Evolutionary conservation across 192 early-diverging fungal species (phyloP).

Genomic region (Podila epicladia): DNA sequence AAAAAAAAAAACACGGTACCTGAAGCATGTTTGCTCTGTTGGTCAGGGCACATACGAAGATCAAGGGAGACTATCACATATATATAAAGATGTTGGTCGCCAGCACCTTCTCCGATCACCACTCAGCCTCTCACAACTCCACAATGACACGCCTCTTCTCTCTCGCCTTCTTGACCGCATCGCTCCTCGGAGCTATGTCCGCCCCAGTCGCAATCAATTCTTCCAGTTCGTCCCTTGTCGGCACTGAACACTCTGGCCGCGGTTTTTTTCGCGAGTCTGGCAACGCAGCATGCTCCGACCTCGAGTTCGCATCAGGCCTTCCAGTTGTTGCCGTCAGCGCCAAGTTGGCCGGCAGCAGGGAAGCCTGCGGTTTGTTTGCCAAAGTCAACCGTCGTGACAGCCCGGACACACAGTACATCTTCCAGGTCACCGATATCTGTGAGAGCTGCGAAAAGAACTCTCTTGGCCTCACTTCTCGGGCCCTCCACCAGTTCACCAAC

Average conservation of each 20-base stretch:
- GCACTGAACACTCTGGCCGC: background rate
- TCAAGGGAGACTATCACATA: too few relatives aligned
- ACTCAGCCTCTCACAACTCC: too few relatives aligned
- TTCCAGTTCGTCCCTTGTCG: background rate
- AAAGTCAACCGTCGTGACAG: slow-evolving; percentile 12
- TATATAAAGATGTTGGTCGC: too few relatives aligned
- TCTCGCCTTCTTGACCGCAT: slow-evolving; percentile 1
- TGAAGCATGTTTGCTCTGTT: too few relatives aligned
- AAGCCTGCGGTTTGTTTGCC: slow-evolving; percentile 6
- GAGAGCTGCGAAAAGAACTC: slow-evolving; percentile 10
- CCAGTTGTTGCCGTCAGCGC: slow-evolving; percentile 10
- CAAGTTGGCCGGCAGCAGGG: background rate
- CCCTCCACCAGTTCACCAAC: slow-evolving; percentile 7
- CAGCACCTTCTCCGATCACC: too few relatives aligned
- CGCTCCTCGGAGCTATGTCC: slow-evolving; percentile 11
- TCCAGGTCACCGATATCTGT: slow-evolving; percentile 14
- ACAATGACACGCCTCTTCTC: slow-evolving; percentile 3
- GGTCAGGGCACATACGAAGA: too few relatives aligned
- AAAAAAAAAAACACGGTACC: too few relatives aligned
- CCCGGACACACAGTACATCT: background rate
- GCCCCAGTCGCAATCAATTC: background rate
- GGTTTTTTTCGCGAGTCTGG: background rate
- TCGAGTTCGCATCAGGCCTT: background rate
- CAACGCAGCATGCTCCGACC: slow-evolving; percentile 1
- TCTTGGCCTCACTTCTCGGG: background rate